Evolutionary conservation across 2,329 filamentous ascomycete genomes (phyloP).

Genomic region (Pestalotiopsis sp.): DNA sequence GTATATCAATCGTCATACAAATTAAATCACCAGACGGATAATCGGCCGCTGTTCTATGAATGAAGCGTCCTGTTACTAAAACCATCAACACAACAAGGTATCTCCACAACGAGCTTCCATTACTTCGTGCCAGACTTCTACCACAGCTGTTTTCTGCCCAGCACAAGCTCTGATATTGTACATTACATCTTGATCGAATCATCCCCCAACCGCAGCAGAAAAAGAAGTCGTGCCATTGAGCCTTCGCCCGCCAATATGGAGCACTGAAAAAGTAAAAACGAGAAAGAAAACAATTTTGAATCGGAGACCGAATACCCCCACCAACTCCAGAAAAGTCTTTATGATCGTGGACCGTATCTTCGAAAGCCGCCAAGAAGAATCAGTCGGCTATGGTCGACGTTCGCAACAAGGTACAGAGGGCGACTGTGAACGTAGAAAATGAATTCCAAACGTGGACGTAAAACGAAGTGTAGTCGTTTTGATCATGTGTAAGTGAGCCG

Average conservation of each 20-base stretch:
- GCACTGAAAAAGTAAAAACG: not conserved
- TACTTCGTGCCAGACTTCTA: not conserved
- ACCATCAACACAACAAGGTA: slow-evolving; percentile 3
- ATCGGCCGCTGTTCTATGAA: not conserved
- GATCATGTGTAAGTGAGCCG: not conserved
- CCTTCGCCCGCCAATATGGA: not conserved
- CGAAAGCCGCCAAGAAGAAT: not conserved
- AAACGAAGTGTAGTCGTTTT: slow-evolving; percentile 1
- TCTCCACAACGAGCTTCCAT: slow-evolving; percentile 1
- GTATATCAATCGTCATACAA: not conserved
- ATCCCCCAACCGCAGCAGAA: not conserved
- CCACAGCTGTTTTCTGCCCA: not conserved
- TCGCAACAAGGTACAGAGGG: not conserved
- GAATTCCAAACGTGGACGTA: slow-evolving; percentile 7
- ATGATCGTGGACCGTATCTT: slow-evolving; percentile 2
- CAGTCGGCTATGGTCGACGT: not conserved
- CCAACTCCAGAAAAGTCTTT: not conserved
- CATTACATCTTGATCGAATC: slow-evolving; percentile 12
- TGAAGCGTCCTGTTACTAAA: not conserved
- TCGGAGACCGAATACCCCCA: not conserved
- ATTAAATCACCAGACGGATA: not conserved
- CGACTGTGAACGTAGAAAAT: not conserved
- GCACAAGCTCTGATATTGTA: slow-evolving; percentile 11
- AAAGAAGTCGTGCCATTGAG: not conserved
- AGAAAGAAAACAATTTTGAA: not conserved